phyloP scores from a whole-genome alignment of 306 rosid species.

The Delonix regia region DNA sequence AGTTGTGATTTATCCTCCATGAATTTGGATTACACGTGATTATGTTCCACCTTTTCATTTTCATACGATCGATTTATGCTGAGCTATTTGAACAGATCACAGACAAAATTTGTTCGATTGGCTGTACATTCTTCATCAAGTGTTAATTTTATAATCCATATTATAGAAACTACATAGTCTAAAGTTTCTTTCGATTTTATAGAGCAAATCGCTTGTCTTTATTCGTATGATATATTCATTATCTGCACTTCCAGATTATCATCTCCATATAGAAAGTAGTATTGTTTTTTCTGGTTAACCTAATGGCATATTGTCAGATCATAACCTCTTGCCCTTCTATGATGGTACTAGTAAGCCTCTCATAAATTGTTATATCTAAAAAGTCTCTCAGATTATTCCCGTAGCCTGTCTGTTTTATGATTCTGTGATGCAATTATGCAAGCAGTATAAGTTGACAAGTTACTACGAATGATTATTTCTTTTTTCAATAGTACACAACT shows the following conservation, averaged over 20 bases:
- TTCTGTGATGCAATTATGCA: conserved; percentile 15
- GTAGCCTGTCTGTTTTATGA: conserved; percentile 8
- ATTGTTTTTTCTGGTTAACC: conserved; percentile 4
- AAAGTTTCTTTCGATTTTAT: conserved; percentile 13
- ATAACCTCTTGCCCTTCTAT: conserved; percentile 22
- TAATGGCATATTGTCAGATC: not conserved
- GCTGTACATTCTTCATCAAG: conserved; percentile 59
- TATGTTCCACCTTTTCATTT: too few relatives aligned
- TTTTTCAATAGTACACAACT: not conserved
- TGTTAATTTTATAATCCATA: conserved; percentile 45
- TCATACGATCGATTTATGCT: too few relatives aligned
- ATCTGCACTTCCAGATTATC: not conserved
- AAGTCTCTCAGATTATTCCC: not conserved
- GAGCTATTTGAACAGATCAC: conserved; percentile 54
- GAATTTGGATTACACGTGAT: conserved; percentile 41
- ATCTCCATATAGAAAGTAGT: not conserved
- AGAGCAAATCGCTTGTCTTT: not conserved
- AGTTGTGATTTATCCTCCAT: conserved; percentile 54
- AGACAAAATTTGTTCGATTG: conserved; percentile 39
- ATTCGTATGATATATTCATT: not conserved
- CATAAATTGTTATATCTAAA: conserved; percentile 18
- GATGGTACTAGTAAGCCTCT: conserved; percentile 1
- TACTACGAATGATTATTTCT: conserved; percentile 6
- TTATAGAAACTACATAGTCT: conserved; percentile 27
- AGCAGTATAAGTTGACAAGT: not conserved